Evolutionary conservation across 2,329 filamentous ascomycete genomes (phyloP), one percentile per base, ranked within the genome.

Genomic region (Aureobasidium sp.): DNA sequence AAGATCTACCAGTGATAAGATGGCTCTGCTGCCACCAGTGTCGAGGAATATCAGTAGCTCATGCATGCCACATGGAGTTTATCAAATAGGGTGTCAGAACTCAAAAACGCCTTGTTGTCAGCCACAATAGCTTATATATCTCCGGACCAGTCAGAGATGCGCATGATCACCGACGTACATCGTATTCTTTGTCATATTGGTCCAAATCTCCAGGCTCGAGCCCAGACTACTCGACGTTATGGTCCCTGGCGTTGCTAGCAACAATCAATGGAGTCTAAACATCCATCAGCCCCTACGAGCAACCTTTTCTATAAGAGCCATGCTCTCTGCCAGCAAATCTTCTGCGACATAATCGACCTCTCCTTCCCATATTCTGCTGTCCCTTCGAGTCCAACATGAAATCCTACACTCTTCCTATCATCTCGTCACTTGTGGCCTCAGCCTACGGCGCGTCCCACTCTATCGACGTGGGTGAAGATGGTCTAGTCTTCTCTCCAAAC

Each of bases 391-490:
- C 7, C 33, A 48, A 48, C 11, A 60, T 60, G 56, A 60, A 60
- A 16, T 25, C 31, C 0, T 40, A 48, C 31, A 50, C 56, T 13
- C 11, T 60, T 11, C 43, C 43, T 6, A 18, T 60, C 31, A n/a
- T 31, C 11, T 36, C 43, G 8, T 60, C 56, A 18, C 36, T 63
- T 8, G 20, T 63, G 23, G 38, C 33, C 18, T 31, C 25, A 20
- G 59, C 47, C 15, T 43, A 29, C 25, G 59, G 47, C 2, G 59
- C 59, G 2, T 54, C 45, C 11, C 45, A 51, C 16, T 51, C 45
- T 23, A 51, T 66, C 23, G 60, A 66, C 42, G 64, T 66, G 20
- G 64, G 64, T 15, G 56, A 66, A 25, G 47, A 56, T 18, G 64
- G 64, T 25, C 60, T 66, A 2, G 58, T 61, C 18, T 66, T 66